Percentiles rank a stretch among this genome's conserved stretches.
Conservation (phyloP, 805 yeast species). For the Saturnispora bothae region DNA sequence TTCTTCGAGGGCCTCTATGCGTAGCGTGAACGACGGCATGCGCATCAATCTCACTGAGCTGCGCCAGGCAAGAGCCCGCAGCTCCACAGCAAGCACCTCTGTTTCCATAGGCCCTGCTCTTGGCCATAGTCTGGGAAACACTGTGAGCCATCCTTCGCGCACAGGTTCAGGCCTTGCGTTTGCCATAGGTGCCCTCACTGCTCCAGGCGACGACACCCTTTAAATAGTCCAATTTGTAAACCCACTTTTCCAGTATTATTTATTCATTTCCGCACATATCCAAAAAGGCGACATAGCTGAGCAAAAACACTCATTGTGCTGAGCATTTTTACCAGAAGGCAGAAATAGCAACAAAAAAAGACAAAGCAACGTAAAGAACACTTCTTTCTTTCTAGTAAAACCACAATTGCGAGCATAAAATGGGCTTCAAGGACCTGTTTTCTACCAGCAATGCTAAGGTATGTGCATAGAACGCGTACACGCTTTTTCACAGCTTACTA, state of each 20-base stretch:
- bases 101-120: too few relatives aligned
- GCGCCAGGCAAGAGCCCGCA: too few relatives aligned
- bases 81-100: too few relatives aligned
- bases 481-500: slow-evolving; percentile 1
- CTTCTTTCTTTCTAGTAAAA: not conserved
- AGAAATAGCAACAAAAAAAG: not conserved
- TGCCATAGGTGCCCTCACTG: slow-evolving; percentile 6
- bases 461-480: not conserved
- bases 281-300: too few relatives aligned
- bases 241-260: not conserved
- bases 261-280: not conserved
- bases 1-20: not conserved
- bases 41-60: not conserved
- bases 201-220: not conserved
- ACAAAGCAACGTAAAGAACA: too few relatives aligned
- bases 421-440: not conserved
- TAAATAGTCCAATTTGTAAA: too few relatives aligned
- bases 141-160: too few relatives aligned
- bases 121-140: too few relatives aligned
- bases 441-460: not conserved
- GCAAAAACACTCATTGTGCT: too few relatives aligned
- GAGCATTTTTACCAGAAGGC: not conserved
- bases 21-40: not conserved
- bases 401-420: not conserved
- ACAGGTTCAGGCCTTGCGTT: slow-evolving; percentile 5